Base-by-base conservation (phyloP, 306 rosid genomes). In the Hippophae tibetana region DNA sequence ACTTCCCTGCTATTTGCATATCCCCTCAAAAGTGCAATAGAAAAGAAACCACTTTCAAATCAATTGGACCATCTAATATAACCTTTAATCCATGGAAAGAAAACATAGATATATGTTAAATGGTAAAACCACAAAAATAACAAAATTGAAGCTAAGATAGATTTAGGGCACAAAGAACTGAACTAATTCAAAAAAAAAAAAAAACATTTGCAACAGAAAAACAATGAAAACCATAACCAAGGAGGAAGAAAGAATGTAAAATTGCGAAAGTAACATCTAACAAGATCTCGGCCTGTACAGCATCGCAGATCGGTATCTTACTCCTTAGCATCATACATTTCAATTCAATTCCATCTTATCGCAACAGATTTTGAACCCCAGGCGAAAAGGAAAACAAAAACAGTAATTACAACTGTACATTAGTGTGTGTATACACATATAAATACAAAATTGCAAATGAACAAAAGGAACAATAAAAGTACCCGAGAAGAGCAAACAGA, bases 281-380 rank as follows among this genome's bases (percentile, higher is more conserved):
- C 77, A 78, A 82, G 87, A 87, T 87, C 93, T 80, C 84, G 65
- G 12, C 18, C 43, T 27, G 54, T 10, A 46, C 62, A 42, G 6
- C 70, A 64, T 55, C 70, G 40, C 59, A 43, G 71, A 75, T 74
- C 71, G 62, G 46, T 31, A 45, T 52, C 9, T 52, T 10, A 9
- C 54, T 13, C 49, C 45, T 13, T 38, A 12, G 45, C 51, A 57
- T 50, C 42, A 14, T 13, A 26, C 58, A 58, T 50, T 70, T 66
- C 59, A 57, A 50, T 61, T 72, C 46, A 68, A 49, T 47, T 56
- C 51, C 13, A 52, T 9, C 13, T 26, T 70, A 42, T 38, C 25
- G 41, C 43, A 26, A 58, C 25, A 46, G 48, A 63, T 69, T 66
- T 72, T n/a, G 44, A 52, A 54, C 52, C 52, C 23, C 38, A 58